Percentiles rank a stretch among this genome's conserved stretches.
Evolutionary conservation across 768 basidiomycete genomes (phyloP).

Genomic region (Tephrocybe sp.): DNA sequence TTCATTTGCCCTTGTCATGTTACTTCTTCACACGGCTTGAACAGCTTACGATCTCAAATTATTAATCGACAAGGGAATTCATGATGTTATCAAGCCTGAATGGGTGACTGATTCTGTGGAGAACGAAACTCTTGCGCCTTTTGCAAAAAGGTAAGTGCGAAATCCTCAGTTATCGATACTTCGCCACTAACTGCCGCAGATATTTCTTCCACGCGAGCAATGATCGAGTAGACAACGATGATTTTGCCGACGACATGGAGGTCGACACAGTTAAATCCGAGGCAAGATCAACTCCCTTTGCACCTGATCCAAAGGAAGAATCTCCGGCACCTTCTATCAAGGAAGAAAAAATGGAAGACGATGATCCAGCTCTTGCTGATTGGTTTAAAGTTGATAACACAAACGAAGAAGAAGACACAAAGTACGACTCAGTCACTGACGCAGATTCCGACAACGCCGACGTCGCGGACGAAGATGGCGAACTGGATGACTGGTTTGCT

Average conservation of each 20-base stretch:
- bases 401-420: slow-evolving; percentile 19
- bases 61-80: slow-evolving; percentile 64
- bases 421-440: slow-evolving; percentile 57
- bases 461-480: slow-evolving; percentile 35
- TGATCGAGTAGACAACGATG: slow-evolving; percentile 44
- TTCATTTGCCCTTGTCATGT: neutral
- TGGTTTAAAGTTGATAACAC: slow-evolving; percentile 58
- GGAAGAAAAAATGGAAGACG: slow-evolving; percentile 23
- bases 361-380: slow-evolving; percentile 51
- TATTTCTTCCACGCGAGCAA: slow-evolving; percentile 78
- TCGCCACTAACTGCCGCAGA: slow-evolving; percentile 30
- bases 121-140: slow-evolving; percentile 49
- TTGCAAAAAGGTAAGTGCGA: slow-evolving; percentile 59
- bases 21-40: neutral
- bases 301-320: slow-evolving; percentile 1
- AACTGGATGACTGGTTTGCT: slow-evolving; percentile 40
- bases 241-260: slow-evolving; percentile 44
- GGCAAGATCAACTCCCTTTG: neutral
- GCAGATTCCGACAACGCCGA: slow-evolving; percentile 70
- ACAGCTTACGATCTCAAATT: slow-evolving; percentile 70
- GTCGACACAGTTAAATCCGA: slow-evolving; percentile 15
- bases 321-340: slow-evolving; percentile 7
- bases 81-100: slow-evolving; percentile 73
- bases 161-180: neutral
- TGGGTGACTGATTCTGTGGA: slow-evolving; percentile 85